Evolutionary conservation across 164 flowering plant genomes (phyloP).

Genomic region (Hamamelis virginiana): DNA sequence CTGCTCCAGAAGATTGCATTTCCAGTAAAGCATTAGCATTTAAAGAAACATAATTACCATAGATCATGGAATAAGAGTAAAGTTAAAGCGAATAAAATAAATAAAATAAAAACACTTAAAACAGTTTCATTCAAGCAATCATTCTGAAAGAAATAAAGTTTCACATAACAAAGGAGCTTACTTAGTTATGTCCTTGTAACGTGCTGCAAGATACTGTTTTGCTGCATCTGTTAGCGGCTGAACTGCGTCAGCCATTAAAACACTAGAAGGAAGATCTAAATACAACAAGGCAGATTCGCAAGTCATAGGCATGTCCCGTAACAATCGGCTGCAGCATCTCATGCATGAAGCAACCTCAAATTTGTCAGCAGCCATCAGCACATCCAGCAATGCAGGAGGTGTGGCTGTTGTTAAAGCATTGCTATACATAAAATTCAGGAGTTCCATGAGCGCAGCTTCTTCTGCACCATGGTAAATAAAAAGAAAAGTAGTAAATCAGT

Average conservation of each 20-base stretch:
- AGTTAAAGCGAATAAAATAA: background rate
- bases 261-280: slow-evolving; percentile 57
- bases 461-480: slow-evolving; percentile 26
- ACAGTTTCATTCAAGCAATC: background rate
- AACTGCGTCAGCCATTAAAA: slow-evolving; percentile 59
- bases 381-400: slow-evolving; percentile 43
- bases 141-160: background rate
- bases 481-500: background rate
- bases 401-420: slow-evolving; percentile 25
- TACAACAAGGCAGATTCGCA: slow-evolving; percentile 54
- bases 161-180: background rate
- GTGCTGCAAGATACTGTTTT: slow-evolving; percentile 37
- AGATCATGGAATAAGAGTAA: background rate
- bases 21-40: too few species aligned
- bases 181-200: slow-evolving; percentile 49
- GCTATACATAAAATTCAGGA: slow-evolving; percentile 53
- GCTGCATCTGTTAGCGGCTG: slow-evolving; percentile 52
- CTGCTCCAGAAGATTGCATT: too few species aligned
- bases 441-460: slow-evolving; percentile 50
- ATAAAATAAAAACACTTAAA: background rate
- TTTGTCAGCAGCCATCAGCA: slow-evolving; percentile 57
- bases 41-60: too few species aligned
- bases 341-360: slow-evolving; percentile 63
- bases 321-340: slow-evolving; percentile 44
- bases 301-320: slow-evolving; percentile 44